A percentile compares a stretch with the other conserved stretches of the same genome.
These are phyloP conservation scores for Termitomyces sp. DNA, from an alignment of 768 basidiomycete species.

Conservation along the genomic window DNA sequence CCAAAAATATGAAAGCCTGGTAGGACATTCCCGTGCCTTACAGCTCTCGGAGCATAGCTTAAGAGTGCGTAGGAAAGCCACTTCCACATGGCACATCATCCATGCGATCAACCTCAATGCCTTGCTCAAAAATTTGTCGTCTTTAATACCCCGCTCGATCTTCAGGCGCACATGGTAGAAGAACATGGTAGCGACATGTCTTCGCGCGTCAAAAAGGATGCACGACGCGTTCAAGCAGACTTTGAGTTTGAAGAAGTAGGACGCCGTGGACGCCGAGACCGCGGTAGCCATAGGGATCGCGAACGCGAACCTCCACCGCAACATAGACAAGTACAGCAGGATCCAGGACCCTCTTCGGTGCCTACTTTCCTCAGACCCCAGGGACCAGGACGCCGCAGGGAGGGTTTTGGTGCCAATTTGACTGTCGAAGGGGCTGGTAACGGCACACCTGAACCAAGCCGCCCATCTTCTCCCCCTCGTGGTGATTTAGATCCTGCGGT, in stretches of 20 bases:
- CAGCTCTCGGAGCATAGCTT: not conserved
- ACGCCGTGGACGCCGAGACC: conserved; percentile 36
- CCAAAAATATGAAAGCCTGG: conserved; percentile 71
- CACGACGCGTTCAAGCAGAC: conserved; percentile 63
- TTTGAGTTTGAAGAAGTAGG: conserved; percentile 56
- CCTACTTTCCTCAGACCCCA: conserved; percentile 17
- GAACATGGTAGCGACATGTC: conserved; percentile 75
- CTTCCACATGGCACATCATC: conserved; percentile 70
- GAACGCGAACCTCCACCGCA: conserved; percentile 35
- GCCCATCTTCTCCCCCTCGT: conserved; percentile 34
- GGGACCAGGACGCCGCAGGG: conserved; percentile 44
- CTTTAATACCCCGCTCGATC: conserved; percentile 80
- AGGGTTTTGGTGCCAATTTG: conserved; percentile 57
- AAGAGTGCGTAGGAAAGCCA: conserved; percentile 55
- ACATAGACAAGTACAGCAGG: conserved; percentile 20
- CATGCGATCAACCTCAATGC: conserved; percentile 71
- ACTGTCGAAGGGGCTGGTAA: conserved; percentile 31
- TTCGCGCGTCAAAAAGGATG: conserved; percentile 62
- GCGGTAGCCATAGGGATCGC: conserved; percentile 37
- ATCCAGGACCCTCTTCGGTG: conserved; percentile 7
- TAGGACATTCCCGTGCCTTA: conserved; percentile 26
- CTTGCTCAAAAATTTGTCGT: conserved; percentile 91
- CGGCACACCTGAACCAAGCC: conserved; percentile 21
- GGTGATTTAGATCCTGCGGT: conserved; percentile 49
- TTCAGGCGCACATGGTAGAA: conserved; percentile 88